Evolutionary conservation across 345 rosid genomes (phyloP).

Genomic region (Boechera retrofracta): DNA sequence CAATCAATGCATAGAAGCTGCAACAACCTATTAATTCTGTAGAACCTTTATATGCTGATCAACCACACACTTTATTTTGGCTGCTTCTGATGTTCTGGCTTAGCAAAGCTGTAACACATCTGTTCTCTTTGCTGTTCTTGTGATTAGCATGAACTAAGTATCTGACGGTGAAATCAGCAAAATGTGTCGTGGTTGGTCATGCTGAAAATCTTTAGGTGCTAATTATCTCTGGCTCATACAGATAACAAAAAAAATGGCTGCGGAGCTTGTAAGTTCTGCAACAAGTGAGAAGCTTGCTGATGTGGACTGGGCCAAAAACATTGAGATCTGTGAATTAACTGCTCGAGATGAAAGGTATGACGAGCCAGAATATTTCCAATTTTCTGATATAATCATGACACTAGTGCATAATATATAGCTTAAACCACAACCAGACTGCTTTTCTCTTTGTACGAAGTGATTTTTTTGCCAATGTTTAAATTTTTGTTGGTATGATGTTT

Average conservation of each 20-base stretch:
- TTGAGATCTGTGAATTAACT: conserved; percentile 87
- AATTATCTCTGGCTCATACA: conserved; percentile 20
- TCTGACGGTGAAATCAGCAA: conserved; percentile 1
- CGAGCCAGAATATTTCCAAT: not conserved
- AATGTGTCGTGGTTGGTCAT: not conserved
- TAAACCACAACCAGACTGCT: not conserved
- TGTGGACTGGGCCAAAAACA: conserved; percentile 88
- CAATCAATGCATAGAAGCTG: not conserved
- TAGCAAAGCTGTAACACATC: not conserved
- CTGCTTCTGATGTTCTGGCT: conserved; percentile 2
- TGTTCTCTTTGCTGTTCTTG: not conserved
- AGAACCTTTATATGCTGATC: conserved; percentile 1
- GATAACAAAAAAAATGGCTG: conserved; percentile 66
- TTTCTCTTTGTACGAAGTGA: not conserved
- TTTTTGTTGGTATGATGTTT: conserved; percentile 17
- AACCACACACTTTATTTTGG: not conserved
- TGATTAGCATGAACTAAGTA: not conserved
- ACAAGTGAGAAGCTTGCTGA: conserved; percentile 87
- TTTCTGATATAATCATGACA: not conserved
- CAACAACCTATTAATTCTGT: not conserved
- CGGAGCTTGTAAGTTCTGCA: conserved; percentile 86
- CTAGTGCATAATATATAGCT: conserved; percentile 6
- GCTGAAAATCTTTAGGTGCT: conserved; percentile 12
- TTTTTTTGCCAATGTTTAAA: not conserved
- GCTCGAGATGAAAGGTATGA: conserved; percentile 74